phyloP scores from a whole-genome alignment of 345 rosid species.

The Salix caprea region DNA sequence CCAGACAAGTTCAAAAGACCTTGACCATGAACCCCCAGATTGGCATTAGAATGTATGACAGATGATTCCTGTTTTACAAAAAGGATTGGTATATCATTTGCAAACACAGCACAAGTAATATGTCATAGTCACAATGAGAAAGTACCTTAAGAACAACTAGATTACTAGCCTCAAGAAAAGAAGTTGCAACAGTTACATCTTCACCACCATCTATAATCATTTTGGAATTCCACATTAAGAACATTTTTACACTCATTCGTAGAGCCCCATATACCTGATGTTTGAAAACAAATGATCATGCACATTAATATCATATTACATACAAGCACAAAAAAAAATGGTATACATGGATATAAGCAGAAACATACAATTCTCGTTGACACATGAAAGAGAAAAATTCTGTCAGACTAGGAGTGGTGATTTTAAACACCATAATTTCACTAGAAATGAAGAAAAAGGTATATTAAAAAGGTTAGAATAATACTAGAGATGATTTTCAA shows the following conservation, averaged over 20 bases:
- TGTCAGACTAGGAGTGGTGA: background rate
- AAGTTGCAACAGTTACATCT: conserved; percentile 69
- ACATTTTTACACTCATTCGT: conserved; percentile 93
- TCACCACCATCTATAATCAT: conserved; percentile 91
- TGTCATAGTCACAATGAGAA: background rate
- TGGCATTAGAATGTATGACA: conserved; percentile 87
- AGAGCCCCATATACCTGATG: conserved; percentile 90
- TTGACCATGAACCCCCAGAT: conserved; percentile 96
- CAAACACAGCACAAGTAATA: conserved; percentile 15
- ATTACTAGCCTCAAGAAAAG: conserved; percentile 90
- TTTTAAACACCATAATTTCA: background rate
- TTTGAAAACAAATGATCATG: conserved; percentile 2
- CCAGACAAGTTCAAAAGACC: conserved; percentile 93
- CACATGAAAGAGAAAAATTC: background rate
- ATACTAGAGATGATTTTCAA: background rate
- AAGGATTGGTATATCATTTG: conserved; percentile 1
- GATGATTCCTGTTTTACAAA: conserved; percentile 66
- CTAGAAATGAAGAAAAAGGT: background rate
- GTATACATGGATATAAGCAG: background rate
- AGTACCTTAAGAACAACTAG: conserved; percentile 84
- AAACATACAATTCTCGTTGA: background rate
- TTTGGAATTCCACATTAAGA: conserved; percentile 93
- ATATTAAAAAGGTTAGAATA: background rate
- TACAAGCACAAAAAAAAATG: background rate
- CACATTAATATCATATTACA: conserved; percentile 10